Base-by-base conservation (phyloP, 1,284 basidiomycete genomes). In the Peniophora sp. region DNA sequence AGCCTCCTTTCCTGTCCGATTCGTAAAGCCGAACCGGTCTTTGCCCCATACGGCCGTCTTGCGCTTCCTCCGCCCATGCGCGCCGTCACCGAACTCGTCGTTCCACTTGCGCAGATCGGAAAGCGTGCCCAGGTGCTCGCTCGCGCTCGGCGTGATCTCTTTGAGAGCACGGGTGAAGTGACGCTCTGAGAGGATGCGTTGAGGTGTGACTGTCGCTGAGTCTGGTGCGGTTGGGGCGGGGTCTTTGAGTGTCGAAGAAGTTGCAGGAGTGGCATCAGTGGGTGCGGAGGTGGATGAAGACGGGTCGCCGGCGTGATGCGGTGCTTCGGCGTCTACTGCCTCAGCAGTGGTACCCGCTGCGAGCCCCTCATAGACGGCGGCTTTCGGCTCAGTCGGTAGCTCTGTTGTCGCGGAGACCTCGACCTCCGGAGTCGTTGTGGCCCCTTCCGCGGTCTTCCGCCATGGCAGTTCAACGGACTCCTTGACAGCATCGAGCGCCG, bases 51-150 rank as follows among this genome's bases (percentile, higher is more conserved):
- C 80, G 58, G 79, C 76, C 60, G 75, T 72, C 52, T 76, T 80
- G 59, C 75, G 78, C 53, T 74, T 73, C 60, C 74, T 79, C 27
- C 78, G 72, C 12, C 27, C 27, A 32, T 32, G 27, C 12, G 27
- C 27, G 3, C 87, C 88, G 61, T 94, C 91, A 25, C 92, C 92
- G 64, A 92, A 95, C 64, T 93, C 87, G 44, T 92, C 87, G 54
- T 94, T 92, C 92, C 92, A 96, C 67, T 86, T 92, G 46, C 90
- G 79, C 55, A 95, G 70, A 56, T 91, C 91, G 2, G 85, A 72
- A 39, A 95, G 76, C 47, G 79, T 88, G 41, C 91, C 90, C 8
- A 89, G 66, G 9, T 83, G 75, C 65, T 94, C 92, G 3, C 89
- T 91, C 1, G 84, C 85, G 0, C 88, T 91, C 9, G 92, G 89